Conservation (phyloP, 2,329 filamentous ascomycete species). For the Thielaviopsis populi region DNA sequence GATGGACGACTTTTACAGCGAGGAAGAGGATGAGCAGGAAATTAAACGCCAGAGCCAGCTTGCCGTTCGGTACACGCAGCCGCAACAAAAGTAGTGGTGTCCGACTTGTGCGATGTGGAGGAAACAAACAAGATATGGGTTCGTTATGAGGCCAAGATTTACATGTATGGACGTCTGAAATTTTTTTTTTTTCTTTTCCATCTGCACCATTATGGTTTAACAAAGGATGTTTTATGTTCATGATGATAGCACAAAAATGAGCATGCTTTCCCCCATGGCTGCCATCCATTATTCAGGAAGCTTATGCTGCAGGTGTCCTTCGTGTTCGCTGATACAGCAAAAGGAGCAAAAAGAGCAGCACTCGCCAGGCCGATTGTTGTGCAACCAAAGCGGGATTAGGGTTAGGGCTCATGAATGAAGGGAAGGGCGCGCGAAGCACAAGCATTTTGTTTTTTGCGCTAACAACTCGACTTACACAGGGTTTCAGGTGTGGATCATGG, state of each 20-base stretch:
- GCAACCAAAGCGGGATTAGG: too few species aligned
- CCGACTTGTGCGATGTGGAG: not conserved
- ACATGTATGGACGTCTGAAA: not conserved
- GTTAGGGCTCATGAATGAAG: too few species aligned
- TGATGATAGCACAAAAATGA: too few species aligned
- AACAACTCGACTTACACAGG: too few species aligned
- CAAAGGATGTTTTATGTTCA: not conserved
- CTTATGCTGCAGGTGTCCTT: not conserved
- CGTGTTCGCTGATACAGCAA: not conserved
- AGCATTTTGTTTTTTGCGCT: too few species aligned
- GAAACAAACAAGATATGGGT: not conserved
- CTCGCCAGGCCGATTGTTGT: too few species aligned
- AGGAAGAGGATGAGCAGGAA: conserved; percentile 17
- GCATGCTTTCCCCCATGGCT: too few species aligned
- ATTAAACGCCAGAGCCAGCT: conserved; percentile 14
- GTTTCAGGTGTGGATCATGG: too few species aligned
- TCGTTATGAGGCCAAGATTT: not conserved
- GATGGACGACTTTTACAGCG: conserved; percentile 24
- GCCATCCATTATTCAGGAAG: too few species aligned
- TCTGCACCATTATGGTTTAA: not conserved
- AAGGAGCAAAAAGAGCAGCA: too few species aligned
- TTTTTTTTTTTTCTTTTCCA: not conserved
- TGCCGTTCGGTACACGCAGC: conserved; percentile 9
- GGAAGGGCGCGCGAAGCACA: too few species aligned
- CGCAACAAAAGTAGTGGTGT: conserved; percentile 11